Percentiles rank a stretch among this genome's conserved stretches.
phyloP scores from a whole-genome alignment of 805 yeast genomes.

The Pichia sporocuriosa region DNA sequence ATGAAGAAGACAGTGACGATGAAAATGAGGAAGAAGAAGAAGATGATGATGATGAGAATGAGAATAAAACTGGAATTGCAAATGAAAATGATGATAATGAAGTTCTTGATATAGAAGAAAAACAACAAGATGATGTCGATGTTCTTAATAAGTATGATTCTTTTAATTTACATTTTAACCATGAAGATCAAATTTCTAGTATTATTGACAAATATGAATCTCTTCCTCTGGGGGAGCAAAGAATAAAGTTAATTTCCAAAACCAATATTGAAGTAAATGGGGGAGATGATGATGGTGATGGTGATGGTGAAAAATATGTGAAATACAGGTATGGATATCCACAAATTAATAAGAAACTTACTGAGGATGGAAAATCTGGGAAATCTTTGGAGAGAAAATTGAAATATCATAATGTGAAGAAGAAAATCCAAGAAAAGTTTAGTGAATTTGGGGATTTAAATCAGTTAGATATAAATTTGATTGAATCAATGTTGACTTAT shows the following conservation, averaged over 20 bases:
- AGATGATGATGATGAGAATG: slow-evolving; percentile 25
- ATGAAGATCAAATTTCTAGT: slow-evolving; percentile 33
- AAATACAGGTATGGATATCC: slow-evolving; percentile 28
- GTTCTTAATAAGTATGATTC: slow-evolving; percentile 45
- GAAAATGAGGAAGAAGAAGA: slow-evolving; percentile 16
- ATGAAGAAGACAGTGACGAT: slow-evolving; percentile 5
- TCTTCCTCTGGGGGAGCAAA: not conserved
- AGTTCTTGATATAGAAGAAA: slow-evolving; percentile 32
- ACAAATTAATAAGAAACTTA: slow-evolving; percentile 1
- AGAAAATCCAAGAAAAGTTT: slow-evolving; percentile 35
- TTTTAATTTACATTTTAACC: slow-evolving; percentile 69
- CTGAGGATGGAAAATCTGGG: slow-evolving; percentile 5
- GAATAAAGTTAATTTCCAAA: slow-evolving; percentile 11
- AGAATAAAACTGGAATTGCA: slow-evolving; percentile 13
- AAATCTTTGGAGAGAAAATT: slow-evolving; percentile 13
- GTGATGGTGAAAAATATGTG: slow-evolving; percentile 24
- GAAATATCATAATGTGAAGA: slow-evolving; percentile 39
- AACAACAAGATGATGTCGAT: slow-evolving; percentile 31
- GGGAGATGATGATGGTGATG: slow-evolving; percentile 9
- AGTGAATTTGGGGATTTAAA: slow-evolving; percentile 27
- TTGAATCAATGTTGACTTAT: slow-evolving; percentile 65
- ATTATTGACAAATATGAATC: slow-evolving; percentile 29
- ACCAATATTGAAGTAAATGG: slow-evolving; percentile 17
- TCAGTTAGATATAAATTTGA: slow-evolving; percentile 42
- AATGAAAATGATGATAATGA: slow-evolving; percentile 18